Evolutionary conservation across 371 early-diverging fungal species (phyloP), one percentile per base, ranked within the genome.

Genomic region (Mucor saturninus): DNA sequence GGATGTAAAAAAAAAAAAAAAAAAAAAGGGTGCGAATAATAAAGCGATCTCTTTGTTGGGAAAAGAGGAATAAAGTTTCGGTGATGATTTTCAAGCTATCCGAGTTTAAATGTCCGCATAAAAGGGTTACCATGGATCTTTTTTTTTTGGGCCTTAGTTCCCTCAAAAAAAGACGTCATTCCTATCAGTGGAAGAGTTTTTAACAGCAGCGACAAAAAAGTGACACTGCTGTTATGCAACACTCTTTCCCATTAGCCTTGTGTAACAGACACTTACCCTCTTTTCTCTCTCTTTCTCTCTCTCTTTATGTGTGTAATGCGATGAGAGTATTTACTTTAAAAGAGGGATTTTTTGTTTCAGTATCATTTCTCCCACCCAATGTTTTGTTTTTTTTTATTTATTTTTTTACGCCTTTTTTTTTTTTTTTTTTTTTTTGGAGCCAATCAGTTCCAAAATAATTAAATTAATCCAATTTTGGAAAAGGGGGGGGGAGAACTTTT

Each of bases 51-150:
- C 35, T 43, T 43, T 21, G 21, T 21, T 21, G 21, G 21, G 21
- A 21, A 21, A 21, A 21, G 21, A 21, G 54, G 59, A 70, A 55
- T 61, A 67, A 64, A 71, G 71, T 71, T 71, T 71, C 63, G 59
- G 69, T 67, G 56, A 37, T 39, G 50, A 8, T 56, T 31, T 52
- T 32, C 29, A 28, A 45, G 53, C 29, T 51, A 63, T 64, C 64
- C 64, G 59, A 64, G 49, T 50, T 50, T 50, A 30, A 50, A 50
- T 28, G 11, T 11, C 50, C 50, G 50, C 50, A 7, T 26, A 29
- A 57, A 42, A 32, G 29, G 48, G 15, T 59, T 40, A 30, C 30
- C 31, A 30, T 30, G 31, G 51, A 50, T 50, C 2, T 15, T 9
- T 45, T 32, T 4, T 54, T 54, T 43, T n/a, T 43, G 21, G 21